phyloP scores from a whole-genome alignment of 306 rosid species.

The Corylus americana region DNA sequence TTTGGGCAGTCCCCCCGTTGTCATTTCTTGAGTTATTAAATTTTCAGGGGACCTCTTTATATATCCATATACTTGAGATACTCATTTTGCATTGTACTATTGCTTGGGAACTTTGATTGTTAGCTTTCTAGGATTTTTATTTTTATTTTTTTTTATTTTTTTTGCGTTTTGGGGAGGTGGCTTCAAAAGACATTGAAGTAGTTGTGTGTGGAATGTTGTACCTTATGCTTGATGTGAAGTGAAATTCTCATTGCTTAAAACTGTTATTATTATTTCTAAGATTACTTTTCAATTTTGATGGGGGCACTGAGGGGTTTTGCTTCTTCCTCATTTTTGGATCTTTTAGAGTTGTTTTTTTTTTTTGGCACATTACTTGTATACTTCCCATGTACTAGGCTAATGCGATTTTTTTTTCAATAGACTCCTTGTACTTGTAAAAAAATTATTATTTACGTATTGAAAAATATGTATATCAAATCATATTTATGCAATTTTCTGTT shows the following conservation, averaged over 20 bases:
- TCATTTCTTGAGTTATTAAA: background rate
- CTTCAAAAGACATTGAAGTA: background rate
- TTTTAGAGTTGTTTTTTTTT: background rate
- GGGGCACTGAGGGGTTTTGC: background rate
- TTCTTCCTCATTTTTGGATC: background rate
- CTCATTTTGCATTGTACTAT: background rate
- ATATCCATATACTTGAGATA: background rate
- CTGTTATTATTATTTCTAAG: background rate
- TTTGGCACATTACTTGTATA: background rate
- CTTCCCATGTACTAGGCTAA: background rate
- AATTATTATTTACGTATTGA: background rate
- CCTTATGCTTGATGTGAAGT: background rate
- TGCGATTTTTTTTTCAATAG: background rate
- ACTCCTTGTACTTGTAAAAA: background rate
- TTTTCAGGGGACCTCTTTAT: background rate
- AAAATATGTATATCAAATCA: constrained; percentile 5
- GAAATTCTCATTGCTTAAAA: background rate
- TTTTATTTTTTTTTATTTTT: background rate
- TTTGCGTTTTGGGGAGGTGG: background rate
- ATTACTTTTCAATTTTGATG: background rate
- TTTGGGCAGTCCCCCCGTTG: background rate
- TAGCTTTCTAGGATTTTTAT: background rate
- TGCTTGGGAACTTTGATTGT: background rate
- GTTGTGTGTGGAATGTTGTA: background rate
- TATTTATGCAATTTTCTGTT: constrained; percentile 5